Conservation (phyloP, 2,329 filamentous ascomycete species). For the Drechmeria coniospora region DNA sequence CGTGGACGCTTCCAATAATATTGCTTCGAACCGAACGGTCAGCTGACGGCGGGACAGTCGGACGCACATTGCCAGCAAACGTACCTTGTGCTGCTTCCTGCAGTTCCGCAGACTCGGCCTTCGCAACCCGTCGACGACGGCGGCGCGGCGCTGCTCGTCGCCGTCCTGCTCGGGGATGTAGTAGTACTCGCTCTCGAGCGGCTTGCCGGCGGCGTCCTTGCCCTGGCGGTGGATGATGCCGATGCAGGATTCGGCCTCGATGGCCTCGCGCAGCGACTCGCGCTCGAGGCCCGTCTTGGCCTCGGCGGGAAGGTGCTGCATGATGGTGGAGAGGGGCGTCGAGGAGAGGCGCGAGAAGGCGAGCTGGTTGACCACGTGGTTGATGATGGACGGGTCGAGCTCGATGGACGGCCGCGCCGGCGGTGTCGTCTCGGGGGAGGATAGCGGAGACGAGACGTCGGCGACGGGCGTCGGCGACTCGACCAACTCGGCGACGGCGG, state of each 20-base stretch:
- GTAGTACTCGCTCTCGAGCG: slow-evolving; percentile 92
- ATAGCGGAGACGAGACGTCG: slow-evolving; percentile 8
- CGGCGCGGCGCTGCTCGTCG: slow-evolving; percentile 62
- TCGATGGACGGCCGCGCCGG: slow-evolving; percentile 11
- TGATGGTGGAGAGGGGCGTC: slow-evolving; percentile 75
- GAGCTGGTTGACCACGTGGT: slow-evolving; percentile 89
- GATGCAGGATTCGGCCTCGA: slow-evolving; percentile 63
- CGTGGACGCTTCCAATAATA: slow-evolving; percentile 54
- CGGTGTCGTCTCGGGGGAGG: slow-evolving; percentile 7
- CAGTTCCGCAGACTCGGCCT: slow-evolving; percentile 83
- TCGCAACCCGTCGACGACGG: slow-evolving; percentile 71
- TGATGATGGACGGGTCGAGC: slow-evolving; percentile 39
- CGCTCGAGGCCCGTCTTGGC: slow-evolving; percentile 43
- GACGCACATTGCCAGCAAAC: too few relatives aligned
- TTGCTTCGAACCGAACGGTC: slow-evolving; percentile 32
- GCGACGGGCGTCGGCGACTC: neutral
- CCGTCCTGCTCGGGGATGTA: slow-evolving; percentile 80
- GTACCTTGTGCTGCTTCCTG: slow-evolving; percentile 93
- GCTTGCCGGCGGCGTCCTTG: slow-evolving; percentile 89
- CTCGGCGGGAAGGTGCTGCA: slow-evolving; percentile 65
- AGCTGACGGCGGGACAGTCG: neutral
- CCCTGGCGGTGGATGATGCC: slow-evolving; percentile 81
- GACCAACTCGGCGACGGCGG: slow-evolving; percentile 5
- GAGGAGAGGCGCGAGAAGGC: slow-evolving; percentile 88
- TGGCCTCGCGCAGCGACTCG: slow-evolving; percentile 50